Conservation (phyloP, 176 grass and related monocot species). For the Avena atlantica region DNA sequence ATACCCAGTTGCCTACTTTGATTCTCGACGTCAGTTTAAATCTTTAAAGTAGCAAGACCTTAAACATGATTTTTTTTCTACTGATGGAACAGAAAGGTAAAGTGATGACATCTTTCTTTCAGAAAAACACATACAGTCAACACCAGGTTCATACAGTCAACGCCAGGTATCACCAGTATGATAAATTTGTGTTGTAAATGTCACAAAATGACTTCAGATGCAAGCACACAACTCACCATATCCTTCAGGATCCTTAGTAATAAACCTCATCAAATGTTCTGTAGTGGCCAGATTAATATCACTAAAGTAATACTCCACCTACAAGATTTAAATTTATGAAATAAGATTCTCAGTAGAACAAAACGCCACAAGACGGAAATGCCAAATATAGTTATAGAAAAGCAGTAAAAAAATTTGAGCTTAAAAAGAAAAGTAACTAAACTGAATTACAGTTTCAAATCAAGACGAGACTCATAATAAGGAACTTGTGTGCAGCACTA, state of each 20-base stretch:
- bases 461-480: background rate
- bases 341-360: background rate
- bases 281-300: conserved; percentile 94
- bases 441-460: background rate
- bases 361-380: background rate
- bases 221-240: conserved; percentile 75
- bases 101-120: background rate
- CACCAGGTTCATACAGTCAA: conserved; percentile 6
- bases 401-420: background rate
- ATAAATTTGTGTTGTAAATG: background rate
- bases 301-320: conserved; percentile 99
- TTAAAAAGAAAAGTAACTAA: background rate
- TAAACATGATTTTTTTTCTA: conserved; percentile 30
- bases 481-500: background rate
- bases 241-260: conserved; percentile 86
- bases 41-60: conserved; percentile 12
- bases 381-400: background rate
- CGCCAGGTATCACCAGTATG: conserved; percentile 14
- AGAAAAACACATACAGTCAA: background rate
- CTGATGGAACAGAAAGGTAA: conserved; percentile 19
- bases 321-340: conserved; percentile 37
- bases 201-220: conserved; percentile 28
- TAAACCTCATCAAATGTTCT: conserved; percentile 98
- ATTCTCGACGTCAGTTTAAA: conserved; percentile 2
- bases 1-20: conserved; percentile 16